Evolutionary conservation across 257 asterid species (phyloP), one percentile per base, ranked within the genome.

Genomic region (Solanum rostratum): DNA sequence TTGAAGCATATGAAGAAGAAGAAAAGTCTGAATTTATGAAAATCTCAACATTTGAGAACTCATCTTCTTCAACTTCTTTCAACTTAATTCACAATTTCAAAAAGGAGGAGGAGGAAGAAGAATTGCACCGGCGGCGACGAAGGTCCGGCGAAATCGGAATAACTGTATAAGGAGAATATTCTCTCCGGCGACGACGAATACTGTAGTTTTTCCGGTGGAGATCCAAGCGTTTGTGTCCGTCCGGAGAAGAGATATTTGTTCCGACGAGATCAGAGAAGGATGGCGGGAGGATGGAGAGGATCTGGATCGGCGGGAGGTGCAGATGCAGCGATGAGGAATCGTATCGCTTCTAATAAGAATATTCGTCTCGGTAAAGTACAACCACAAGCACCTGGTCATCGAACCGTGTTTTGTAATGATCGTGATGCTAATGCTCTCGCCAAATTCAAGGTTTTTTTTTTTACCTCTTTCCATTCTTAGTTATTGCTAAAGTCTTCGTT

Each of bases 341-440:
- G 90, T 15, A 46, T 87, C 45, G 54, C 93, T 16, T 85, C 94
- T 84, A 80, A 93, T 39, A 93, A 90, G 19, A 91, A 95, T 81
- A 95, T 95, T 84, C 97, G 97, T 68, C 91, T 97, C 1, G 98
- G 99, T 14, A 94, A 89, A 88, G 97, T 97, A 70, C 98, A 97
- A 89, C 99, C 99, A 30, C 99, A 95, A 91, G 99, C 99, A 66
- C 99, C 99, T 14, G 98, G 98, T 88, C 95, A 94, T 85, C 90
- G 99, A 83, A 97, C 97, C 87, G 98, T 95, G 53, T 97, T 95
- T 85, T 95, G 98, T 86, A 97, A 97, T 89, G 99, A 97, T 88
- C 98, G 97, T 50, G 97, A 95, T 81, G 93, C 96, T 19, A 97
- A 95, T 83, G 89, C 94, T 84, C 92, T 95, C 73, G 88, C 95